Base-by-base conservation (phyloP, 1,139 yeast genomes). In the Suhomyces bribrorum region DNA sequence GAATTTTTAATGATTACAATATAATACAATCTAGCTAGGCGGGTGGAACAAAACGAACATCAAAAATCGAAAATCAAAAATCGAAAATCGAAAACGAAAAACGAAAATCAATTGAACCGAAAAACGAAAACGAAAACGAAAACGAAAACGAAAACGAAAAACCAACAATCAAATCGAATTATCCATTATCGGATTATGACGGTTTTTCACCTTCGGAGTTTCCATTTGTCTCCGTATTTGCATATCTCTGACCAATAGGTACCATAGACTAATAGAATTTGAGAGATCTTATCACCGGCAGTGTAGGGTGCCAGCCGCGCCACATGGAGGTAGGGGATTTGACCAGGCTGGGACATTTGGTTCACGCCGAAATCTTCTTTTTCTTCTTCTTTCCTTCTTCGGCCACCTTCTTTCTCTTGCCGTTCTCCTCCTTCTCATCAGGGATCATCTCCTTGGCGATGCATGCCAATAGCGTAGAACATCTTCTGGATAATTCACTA, bases 401-500 rank as follows among this genome's bases (percentile, higher is more conserved):
- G 11, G 26, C 40, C 14, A 46, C 53, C 11, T 42, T 35, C 36
- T 49, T 47, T 32, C 57, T 52, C 42, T 49, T 55, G 23, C 49
- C 49, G 9, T 40, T 40, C 5, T 49, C 45, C 13, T 43, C 47
- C 14, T 49, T 53, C 14, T 34, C 41, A 14, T 49, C 50, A n/a
- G 64, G 51, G 40, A 54, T 49, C 36, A 78, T 71, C 54, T 85
- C 94, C 53, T 77, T 81, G 41, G 79, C 72, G 26, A 85, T 67
- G 55, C 87, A 80, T 7, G 78, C 79, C 39, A 85, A 62, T 46
- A 86, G 63, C 0, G 90, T 82, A 37, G 73, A 73, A 44, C 87
- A 79, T 52, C 95, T 70, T 64, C 92, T 76, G 11, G 81, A 71
- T 29, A 85, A 61, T 56, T 85, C 94, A 6, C 77, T 66, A 0